Evolutionary conservation across 805 yeast species (phyloP).

Genomic region (Yamadazyma kitorensis): DNA sequence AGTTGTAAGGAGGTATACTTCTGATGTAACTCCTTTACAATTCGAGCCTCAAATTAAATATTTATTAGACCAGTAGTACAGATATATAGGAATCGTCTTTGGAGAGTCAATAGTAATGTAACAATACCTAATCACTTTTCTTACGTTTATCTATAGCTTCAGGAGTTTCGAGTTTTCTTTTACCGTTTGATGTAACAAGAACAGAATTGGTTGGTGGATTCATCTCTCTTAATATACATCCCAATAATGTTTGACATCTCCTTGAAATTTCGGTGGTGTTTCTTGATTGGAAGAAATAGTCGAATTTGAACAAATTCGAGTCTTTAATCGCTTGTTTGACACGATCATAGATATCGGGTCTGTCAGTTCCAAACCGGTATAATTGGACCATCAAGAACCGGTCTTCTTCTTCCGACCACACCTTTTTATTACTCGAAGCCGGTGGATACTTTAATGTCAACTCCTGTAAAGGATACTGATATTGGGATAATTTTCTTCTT

Average conservation of each 20-base stretch:
- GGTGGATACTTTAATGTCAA: conserved; percentile 71
- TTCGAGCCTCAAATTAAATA: conserved; percentile 37
- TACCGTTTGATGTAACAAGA: not conserved
- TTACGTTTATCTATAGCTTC: conserved; percentile 8
- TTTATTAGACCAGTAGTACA: conserved; percentile 9
- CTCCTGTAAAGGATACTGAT: conserved; percentile 77
- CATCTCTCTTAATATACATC: conserved; percentile 68
- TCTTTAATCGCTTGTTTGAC: conserved; percentile 72
- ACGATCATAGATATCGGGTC: conserved; percentile 73
- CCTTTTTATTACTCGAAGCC: conserved; percentile 55
- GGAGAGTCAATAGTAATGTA: not conserved
- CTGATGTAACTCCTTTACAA: conserved; percentile 60
- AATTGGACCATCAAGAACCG: conserved; percentile 78
- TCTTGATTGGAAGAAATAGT: conserved; percentile 82
- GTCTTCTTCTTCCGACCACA: conserved; percentile 87
- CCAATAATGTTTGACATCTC: conserved; percentile 75
- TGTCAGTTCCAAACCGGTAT: conserved; percentile 76
- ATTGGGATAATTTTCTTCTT: conserved; percentile 68
- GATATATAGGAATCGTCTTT: not conserved
- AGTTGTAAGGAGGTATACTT: conserved; percentile 59
- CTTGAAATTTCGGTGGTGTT: conserved; percentile 75
- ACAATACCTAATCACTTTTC: conserved; percentile 4
- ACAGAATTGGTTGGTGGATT: conserved; percentile 16
- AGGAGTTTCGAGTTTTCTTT: conserved; percentile 11
- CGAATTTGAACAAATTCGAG: conserved; percentile 78